phyloP scores from a whole-genome alignment of 1,139 yeast species.

The Hansenula sp. region DNA sequence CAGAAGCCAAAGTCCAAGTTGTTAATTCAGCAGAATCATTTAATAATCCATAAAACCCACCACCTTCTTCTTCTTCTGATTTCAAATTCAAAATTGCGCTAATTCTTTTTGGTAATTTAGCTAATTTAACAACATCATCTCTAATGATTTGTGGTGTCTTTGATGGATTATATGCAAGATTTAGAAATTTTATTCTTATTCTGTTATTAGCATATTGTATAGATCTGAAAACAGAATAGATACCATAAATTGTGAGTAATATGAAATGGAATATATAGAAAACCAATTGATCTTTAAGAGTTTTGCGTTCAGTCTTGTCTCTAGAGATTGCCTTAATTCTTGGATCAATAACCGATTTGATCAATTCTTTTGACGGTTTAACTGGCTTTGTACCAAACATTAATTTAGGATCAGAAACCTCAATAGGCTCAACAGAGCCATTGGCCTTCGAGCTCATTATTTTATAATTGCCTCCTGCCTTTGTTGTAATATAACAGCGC shows the following conservation, averaged over 20 bases:
- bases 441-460: neutral
- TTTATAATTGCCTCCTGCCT: neutral
- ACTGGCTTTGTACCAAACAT: neutral
- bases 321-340: neutral
- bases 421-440: neutral
- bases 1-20: conserved; percentile 88
- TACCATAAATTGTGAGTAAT: conserved; percentile 46
- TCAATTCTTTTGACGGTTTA: neutral
- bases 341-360: conserved; percentile 2
- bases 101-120: conserved; percentile 73
- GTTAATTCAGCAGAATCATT: conserved; percentile 72
- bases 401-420: neutral
- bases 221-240: conserved; percentile 53
- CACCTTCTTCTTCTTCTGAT: conserved; percentile 78
- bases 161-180: conserved; percentile 72
- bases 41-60: conserved; percentile 80
- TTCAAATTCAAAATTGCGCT: conserved; percentile 70
- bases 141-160: conserved; percentile 84
- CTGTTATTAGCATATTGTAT: conserved; percentile 50
- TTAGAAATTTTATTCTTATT: conserved; percentile 51
- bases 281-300: conserved; percentile 9
- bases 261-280: conserved; percentile 15
- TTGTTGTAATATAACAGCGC: neutral
- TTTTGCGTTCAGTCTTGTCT: neutral
- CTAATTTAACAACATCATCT: conserved; percentile 68